These are phyloP conservation scores for Cercospora sp. DNA, from an alignment of 2,329 filamentous ascomycete species.

Conservation along the genomic window DNA sequence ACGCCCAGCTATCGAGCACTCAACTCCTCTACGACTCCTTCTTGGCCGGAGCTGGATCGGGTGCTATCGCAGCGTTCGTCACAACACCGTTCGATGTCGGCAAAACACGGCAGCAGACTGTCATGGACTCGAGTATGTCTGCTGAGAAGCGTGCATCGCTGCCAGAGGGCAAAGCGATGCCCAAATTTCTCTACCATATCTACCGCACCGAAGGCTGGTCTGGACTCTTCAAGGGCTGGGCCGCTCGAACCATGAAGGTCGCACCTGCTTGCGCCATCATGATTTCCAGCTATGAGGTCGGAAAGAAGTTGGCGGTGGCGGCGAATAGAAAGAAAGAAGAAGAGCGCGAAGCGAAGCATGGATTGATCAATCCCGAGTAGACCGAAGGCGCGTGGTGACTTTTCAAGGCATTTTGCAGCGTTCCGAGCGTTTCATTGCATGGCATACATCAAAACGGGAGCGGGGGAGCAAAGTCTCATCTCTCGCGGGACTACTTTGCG, in stretches of 20 bases:
- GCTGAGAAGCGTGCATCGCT: slow-evolving; percentile 44
- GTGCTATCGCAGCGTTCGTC: slow-evolving; percentile 79
- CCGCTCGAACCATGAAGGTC: slow-evolving; percentile 87
- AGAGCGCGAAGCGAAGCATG: slow-evolving; percentile 4
- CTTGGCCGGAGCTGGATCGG: slow-evolving; percentile 77
- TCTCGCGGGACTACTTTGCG: background rate
- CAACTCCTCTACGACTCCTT: slow-evolving; percentile 85
- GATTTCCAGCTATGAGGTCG: slow-evolving; percentile 97
- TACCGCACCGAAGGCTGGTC: slow-evolving; percentile 77
- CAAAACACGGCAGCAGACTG: slow-evolving; percentile 90
- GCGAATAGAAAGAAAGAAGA: slow-evolving; percentile 63
- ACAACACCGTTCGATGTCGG: slow-evolving; percentile 97
- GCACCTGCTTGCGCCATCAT: slow-evolving; percentile 97
- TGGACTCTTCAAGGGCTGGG: slow-evolving; percentile 89
- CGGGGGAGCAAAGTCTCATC: background rate
- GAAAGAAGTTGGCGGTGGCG: slow-evolving; percentile 79
- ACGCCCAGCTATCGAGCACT: slow-evolving; percentile 60
- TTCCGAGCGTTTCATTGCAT: background rate
- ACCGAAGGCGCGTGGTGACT: background rate
- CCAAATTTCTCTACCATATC: slow-evolving; percentile 84
- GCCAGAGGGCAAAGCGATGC: slow-evolving; percentile 78
- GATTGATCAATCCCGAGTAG: background rate
- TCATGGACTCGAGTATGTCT: slow-evolving; percentile 56
- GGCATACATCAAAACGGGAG: background rate
- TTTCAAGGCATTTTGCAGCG: background rate